Percentiles rank a stretch among this genome's conserved stretches.
Conservation (phyloP, 495 filamentous ascomycete species). For the Durotheca rogersii region DNA sequence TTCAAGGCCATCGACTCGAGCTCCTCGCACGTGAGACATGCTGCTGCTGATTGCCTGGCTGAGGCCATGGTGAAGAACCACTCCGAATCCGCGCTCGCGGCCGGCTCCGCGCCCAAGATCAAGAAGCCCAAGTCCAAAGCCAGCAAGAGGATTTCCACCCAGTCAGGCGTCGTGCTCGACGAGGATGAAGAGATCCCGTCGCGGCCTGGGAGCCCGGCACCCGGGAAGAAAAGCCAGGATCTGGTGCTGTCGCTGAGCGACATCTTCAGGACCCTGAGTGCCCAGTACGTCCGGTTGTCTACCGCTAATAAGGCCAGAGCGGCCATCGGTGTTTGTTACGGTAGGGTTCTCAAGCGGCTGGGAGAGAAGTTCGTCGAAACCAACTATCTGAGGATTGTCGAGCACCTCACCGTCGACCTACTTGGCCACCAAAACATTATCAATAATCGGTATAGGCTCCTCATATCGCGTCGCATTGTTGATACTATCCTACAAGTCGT, state of each 20-base stretch:
- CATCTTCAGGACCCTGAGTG: constrained; percentile 76
- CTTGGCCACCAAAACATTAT: constrained; percentile 72
- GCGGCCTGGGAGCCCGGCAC: constrained; percentile 72
- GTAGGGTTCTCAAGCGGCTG: constrained; percentile 70
- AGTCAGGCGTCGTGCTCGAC: constrained; percentile 50
- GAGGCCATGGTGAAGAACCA: constrained; percentile 76
- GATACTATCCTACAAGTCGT: constrained; percentile 82
- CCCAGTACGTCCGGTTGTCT: constrained; percentile 76
- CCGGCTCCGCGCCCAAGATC: constrained; percentile 58
- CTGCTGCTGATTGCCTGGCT: constrained; percentile 84
- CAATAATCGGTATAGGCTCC: constrained; percentile 83
- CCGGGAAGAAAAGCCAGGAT: constrained; percentile 64
- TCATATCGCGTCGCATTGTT: constrained; percentile 82
- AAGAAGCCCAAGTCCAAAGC: constrained; percentile 72
- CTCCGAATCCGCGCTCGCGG: constrained; percentile 59
- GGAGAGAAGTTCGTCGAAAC: constrained; percentile 75
- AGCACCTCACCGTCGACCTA: constrained; percentile 77
- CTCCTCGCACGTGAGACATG: constrained; percentile 70
- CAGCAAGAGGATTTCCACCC: constrained; percentile 66
- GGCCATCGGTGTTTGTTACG: constrained; percentile 84
- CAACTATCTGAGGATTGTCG: constrained; percentile 75
- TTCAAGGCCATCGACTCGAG: constrained; percentile 85
- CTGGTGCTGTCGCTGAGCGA: constrained; percentile 75
- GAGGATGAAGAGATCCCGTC: constrained; percentile 77
- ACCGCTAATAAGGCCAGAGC: constrained; percentile 80